Conservation (phyloP, 1,284 basidiomycete genomes). For the Puccinia polysora region DNA sequence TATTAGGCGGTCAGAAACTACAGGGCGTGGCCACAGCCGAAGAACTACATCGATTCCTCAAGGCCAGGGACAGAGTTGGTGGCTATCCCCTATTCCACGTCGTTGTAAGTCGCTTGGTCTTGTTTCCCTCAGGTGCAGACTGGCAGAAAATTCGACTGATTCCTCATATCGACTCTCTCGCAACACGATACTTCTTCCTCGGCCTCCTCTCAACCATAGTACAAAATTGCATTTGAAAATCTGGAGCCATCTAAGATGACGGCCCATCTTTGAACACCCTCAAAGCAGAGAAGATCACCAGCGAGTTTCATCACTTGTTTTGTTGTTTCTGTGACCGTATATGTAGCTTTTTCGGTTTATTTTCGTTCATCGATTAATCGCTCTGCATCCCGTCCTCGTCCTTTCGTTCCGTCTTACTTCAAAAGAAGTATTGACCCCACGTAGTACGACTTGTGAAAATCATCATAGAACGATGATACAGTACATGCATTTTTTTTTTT, state of each 20-base stretch:
- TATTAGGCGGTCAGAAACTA: slow-evolving; percentile 60
- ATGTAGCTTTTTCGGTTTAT: too few species aligned
- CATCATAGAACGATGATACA: too few species aligned
- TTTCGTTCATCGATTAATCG: too few species aligned
- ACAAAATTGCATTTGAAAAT: slow-evolving; percentile 55
- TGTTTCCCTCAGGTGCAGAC: slow-evolving; percentile 49
- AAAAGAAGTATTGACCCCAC: too few species aligned
- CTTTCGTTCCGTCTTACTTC: too few species aligned
- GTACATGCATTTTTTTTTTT: too few species aligned
- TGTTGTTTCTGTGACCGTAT: too few species aligned
- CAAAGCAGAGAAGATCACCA: neutral
- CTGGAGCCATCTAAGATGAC: slow-evolving; percentile 54
- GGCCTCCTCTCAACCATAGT: slow-evolving; percentile 40
- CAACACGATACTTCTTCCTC: neutral
- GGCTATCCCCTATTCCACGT: slow-evolving; percentile 60
- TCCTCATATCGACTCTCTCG: neutral
- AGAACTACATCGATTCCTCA: slow-evolving; percentile 58
- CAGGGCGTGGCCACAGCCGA: slow-evolving; percentile 56
- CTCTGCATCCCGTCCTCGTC: too few species aligned
- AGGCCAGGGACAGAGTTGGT: slow-evolving; percentile 55
- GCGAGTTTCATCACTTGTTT: too few species aligned
- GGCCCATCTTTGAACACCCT: slow-evolving; percentile 27
- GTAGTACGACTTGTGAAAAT: too few species aligned
- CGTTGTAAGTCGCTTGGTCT: slow-evolving; percentile 49
- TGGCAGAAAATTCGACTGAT: slow-evolving; percentile 49